A percentile compares a stretch with the other conserved stretches of the same genome.
These are phyloP conservation scores for Sporodiniella umbellata DNA, from an alignment of 371 early-diverging fungal genomes.

Conservation along the genomic window DNA sequence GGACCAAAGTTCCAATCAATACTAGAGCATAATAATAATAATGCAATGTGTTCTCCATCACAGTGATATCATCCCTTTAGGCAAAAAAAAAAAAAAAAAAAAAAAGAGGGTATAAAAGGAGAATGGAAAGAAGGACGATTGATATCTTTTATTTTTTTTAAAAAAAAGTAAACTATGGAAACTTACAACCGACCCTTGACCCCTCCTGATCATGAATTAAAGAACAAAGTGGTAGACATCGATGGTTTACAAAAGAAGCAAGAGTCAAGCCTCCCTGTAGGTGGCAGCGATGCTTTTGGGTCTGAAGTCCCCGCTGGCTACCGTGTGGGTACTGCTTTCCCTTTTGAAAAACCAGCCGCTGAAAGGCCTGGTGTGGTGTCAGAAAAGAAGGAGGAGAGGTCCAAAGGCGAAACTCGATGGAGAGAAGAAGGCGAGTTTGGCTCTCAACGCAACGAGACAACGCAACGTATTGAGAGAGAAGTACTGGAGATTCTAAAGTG, in stretches of 20 bases:
- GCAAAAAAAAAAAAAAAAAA: background rate
- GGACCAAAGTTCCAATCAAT: no score
- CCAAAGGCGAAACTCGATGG: no score
- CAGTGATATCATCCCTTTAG: background rate
- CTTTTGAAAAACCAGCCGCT: background rate
- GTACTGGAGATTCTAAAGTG: constrained; percentile 28
- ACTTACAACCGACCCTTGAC: background rate
- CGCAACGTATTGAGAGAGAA: constrained; percentile 34
- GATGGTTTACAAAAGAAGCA: background rate
- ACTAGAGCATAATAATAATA: background rate
- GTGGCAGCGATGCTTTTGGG: background rate
- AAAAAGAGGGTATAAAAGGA: background rate
- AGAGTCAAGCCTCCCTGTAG: background rate
- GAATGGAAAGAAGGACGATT: background rate
- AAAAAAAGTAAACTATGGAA: background rate
- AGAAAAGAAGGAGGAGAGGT: no score
- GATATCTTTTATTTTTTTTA: background rate
- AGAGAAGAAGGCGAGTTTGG: background rate
- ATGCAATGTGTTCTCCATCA: background rate
- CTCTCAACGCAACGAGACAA: constrained; percentile 27
- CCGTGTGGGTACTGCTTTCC: background rate
- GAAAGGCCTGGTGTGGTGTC: no score
- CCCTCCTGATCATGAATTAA: background rate
- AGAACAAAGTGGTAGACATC: background rate
- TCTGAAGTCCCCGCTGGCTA: background rate